Base-by-base conservation (phyloP, 164 flowering plant species). In the Pachysandra terminalis region DNA sequence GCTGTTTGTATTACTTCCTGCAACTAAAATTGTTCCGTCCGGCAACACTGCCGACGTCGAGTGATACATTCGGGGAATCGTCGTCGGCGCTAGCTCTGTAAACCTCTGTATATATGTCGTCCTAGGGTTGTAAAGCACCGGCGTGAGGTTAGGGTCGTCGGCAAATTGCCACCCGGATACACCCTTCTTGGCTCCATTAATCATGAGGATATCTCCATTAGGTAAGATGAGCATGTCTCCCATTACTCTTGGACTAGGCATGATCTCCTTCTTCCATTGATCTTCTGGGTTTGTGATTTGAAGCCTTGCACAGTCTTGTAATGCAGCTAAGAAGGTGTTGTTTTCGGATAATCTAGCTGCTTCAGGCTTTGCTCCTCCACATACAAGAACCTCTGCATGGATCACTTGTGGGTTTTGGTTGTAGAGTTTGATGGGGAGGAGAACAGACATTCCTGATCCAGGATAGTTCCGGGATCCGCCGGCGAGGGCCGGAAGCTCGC, bases 381-480 rank as follows among this genome's bases (percentile, higher is more conserved):
- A 93, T 0, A 93, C 66, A 9, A 89, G 27, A 21, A 93, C 89
- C 56, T 90, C 92, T 0, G 80, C 84, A 0, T 73, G 74, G 69
- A 70, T 67, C 9, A 27, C 14, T 0, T 16, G 52, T 0, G 56
- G 9, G 24, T 71, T 63, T 0, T 22, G 22, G 4, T 54, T 59
- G 4, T n/a, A 0, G 40, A 90, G 81, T 0, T 53, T 64, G 8
- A 95, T 68, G 0, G 99, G 99, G 35, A 95, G 97, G 49, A 95
- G 83, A 2, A 78, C 90, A 0, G 95, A 87, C 81, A 75, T 76
- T 0, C 74, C 97, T 0, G 94, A 84, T 0, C 88, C 83, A 0
- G 97, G 97, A 83, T 92, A 92, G 88, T 82, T 89, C 23, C 97
- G 83, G 32, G 96, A 67, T 0, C 97, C 97, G 5, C 90, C 97